A percentile compares a stretch with the other conserved stretches of the same genome.
Conservation (phyloP, 768 basidiomycete genomes). For the Dentipellis fragilis region DNA sequence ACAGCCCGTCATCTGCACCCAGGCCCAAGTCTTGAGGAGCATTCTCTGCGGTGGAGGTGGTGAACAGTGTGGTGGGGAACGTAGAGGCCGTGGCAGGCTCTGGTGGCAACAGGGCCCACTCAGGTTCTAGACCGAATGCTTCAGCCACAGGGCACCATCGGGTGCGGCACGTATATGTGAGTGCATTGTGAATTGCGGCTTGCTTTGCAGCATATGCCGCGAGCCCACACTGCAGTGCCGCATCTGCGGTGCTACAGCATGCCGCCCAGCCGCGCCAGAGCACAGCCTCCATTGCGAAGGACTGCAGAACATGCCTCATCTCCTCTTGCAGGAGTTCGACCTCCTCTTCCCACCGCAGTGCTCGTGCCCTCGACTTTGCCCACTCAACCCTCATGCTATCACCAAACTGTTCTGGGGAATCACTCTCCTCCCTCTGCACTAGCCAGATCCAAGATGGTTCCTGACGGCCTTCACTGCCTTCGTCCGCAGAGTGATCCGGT, state of each 20-base stretch:
- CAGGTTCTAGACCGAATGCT: not conserved
- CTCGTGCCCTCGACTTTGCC: conserved; percentile 18
- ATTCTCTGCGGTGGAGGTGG: too few relatives aligned
- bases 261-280: conserved; percentile 10
- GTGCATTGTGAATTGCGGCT: not conserved
- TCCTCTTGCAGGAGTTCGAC: conserved; percentile 24
- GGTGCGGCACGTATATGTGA: not conserved
- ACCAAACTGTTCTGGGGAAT: not conserved
- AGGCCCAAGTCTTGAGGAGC: too few relatives aligned
- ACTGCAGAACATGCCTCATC: conserved; percentile 20
- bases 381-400: conserved; percentile 7
- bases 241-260: too few relatives aligned
- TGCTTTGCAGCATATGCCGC: conserved; percentile 3
- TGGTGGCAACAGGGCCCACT: too few relatives aligned
- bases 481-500: not conserved
- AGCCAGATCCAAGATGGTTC: conserved; percentile 12
- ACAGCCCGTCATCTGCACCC: too few relatives aligned
- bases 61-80: too few relatives aligned
- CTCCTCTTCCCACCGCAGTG: conserved; percentile 27
- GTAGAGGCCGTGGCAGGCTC: too few relatives aligned
- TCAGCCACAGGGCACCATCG: not conserved
- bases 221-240: not conserved
- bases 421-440: not conserved
- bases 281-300: conserved; percentile 11
- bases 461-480: conserved; percentile 5